A percentile compares a stretch with the other conserved stretches of the same genome.
These are phyloP conservation scores for Casuarina glauca DNA, from an alignment of 306 rosid genomes.

Conservation along the genomic window DNA sequence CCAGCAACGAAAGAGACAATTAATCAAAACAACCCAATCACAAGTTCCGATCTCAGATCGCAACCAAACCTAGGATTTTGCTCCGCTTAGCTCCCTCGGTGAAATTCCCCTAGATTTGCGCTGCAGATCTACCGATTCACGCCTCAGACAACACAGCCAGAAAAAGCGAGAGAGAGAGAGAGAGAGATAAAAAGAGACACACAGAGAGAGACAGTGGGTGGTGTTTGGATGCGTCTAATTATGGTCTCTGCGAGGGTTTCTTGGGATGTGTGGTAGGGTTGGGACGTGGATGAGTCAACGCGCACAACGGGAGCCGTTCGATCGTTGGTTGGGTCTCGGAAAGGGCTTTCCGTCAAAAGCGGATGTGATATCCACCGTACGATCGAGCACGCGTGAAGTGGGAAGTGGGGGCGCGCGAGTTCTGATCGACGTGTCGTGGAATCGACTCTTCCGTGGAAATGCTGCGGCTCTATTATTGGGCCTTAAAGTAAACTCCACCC, in stretches of 20 bases:
- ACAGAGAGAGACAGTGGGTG: neutral
- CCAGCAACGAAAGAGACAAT: neutral
- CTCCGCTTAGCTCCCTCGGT: neutral
- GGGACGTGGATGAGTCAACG: conserved; percentile 55
- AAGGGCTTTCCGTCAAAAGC: conserved; percentile 71
- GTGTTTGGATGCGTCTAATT: neutral
- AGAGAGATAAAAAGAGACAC: neutral
- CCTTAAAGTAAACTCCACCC: neutral
- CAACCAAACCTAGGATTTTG: neutral
- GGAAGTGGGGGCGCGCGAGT: conserved; percentile 43
- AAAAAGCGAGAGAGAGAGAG: neutral
- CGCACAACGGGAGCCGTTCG: conserved; percentile 64
- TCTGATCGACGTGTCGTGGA: conserved; percentile 49
- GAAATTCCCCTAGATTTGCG: neutral
- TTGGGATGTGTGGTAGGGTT: conserved; percentile 10
- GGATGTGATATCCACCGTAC: conserved; percentile 53
- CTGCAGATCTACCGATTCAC: neutral
- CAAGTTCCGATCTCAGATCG: neutral
- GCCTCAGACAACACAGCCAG: neutral
- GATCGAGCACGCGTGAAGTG: conserved; percentile 87
- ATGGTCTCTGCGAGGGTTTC: neutral
- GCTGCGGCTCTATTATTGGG: neutral
- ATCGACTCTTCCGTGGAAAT: conserved; percentile 14
- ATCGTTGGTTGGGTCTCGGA: conserved; percentile 47
- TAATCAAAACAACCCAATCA: neutral